These are phyloP conservation scores for Baudoinia panamericana DNA, from an alignment of 495 filamentous ascomycete species.

Conservation along the genomic window DNA sequence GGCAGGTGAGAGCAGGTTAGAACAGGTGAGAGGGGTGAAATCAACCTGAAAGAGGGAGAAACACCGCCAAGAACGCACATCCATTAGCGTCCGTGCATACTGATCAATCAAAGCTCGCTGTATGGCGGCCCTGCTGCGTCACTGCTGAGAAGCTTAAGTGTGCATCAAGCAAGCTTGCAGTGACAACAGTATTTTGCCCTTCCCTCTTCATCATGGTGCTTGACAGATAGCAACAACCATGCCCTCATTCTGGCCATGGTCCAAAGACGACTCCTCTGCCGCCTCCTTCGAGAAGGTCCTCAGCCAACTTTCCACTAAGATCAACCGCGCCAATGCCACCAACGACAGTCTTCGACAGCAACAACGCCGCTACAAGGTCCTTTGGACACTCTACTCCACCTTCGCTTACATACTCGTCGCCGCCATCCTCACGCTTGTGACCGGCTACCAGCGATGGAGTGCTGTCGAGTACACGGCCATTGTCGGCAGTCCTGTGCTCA, in stretches of 20 bases:
- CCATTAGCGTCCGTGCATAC: no score
- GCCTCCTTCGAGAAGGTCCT: conserved; percentile 88
- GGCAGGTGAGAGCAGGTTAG: no score
- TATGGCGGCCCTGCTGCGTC: no score
- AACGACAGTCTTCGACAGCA: conserved; percentile 59
- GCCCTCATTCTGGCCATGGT: conserved; percentile 26
- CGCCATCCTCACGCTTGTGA: conserved; percentile 65
- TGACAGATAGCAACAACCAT: no score
- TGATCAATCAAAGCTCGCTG: no score
- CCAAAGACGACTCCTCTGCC: conserved; percentile 68
- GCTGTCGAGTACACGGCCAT: conserved; percentile 61
- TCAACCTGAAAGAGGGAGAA: no score
- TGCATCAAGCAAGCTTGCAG: no score
- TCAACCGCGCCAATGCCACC: conserved; percentile 52
- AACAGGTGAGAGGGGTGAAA: no score
- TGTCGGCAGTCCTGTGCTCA: conserved; percentile 66
- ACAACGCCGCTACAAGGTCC: conserved; percentile 63
- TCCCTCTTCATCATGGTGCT: no score
- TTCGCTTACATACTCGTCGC: conserved; percentile 80
- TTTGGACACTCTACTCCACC: conserved; percentile 78
- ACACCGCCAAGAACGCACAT: no score
- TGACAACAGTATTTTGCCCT: no score
- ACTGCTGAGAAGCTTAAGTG: no score
- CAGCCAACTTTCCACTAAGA: conserved; percentile 65
- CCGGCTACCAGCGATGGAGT: conserved; percentile 73